Evolutionary conservation across 345 rosid genomes (phyloP).

Genomic region (Trapa bicornis): DNA sequence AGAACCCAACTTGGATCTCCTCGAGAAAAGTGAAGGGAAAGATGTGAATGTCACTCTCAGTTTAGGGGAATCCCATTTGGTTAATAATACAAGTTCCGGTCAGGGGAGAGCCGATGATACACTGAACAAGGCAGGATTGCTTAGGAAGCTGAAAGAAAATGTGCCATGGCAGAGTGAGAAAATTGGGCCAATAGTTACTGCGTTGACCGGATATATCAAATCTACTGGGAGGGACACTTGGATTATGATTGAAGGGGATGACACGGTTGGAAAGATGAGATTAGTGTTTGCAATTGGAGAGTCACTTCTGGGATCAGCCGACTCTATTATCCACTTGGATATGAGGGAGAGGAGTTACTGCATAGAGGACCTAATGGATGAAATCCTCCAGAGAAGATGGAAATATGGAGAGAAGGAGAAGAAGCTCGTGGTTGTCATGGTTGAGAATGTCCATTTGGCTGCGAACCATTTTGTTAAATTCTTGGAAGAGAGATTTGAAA

Average conservation of each 20-base stretch:
- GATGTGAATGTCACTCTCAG: slow-evolving; percentile 67
- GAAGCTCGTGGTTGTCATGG: slow-evolving; percentile 27
- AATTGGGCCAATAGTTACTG: slow-evolving; percentile 39
- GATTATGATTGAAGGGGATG: slow-evolving; percentile 61
- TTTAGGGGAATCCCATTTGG: slow-evolving; percentile 42
- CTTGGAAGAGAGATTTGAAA: slow-evolving; percentile 37
- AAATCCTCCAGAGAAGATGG: slow-evolving; percentile 23
- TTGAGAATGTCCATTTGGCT: slow-evolving; percentile 56
- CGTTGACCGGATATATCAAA: slow-evolving; percentile 20
- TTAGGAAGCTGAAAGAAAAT: slow-evolving; percentile 38
- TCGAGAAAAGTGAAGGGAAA: slow-evolving; percentile 40
- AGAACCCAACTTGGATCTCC: slow-evolving; percentile 48
- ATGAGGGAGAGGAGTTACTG: slow-evolving; percentile 21
- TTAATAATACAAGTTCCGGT: slow-evolving; percentile 25
- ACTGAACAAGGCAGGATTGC: slow-evolving; percentile 12
- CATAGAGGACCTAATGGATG: slow-evolving; percentile 15
- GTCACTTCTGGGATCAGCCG: slow-evolving; percentile 37
- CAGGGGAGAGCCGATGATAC: slow-evolving; percentile 15
- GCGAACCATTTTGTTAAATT: slow-evolving; percentile 33
- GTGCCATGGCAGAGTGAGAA: slow-evolving; percentile 64
- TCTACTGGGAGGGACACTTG: slow-evolving; percentile 30
- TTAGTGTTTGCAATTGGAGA: slow-evolving; percentile 53
- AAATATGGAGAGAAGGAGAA: slow-evolving; percentile 17
- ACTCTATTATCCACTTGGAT: slow-evolving; percentile 34
- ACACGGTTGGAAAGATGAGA: slow-evolving; percentile 58